Conservation (phyloP, 345 rosid genomes). For the Populus deltoides region DNA sequence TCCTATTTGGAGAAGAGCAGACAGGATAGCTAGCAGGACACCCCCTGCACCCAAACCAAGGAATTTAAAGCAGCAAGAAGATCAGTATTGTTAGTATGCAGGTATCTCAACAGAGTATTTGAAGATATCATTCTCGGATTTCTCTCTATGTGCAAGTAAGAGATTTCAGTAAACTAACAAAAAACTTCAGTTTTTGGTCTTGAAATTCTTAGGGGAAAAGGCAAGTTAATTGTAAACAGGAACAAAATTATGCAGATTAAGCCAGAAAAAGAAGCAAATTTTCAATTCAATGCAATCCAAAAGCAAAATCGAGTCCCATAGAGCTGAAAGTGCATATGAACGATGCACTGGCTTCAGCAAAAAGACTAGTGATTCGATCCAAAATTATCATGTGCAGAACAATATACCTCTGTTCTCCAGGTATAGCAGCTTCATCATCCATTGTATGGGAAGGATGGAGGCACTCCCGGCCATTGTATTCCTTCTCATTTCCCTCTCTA, state of each 20-base stretch:
- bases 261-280: neutral
- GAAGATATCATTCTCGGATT: neutral
- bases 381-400: neutral
- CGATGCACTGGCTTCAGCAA: neutral
- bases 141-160: neutral
- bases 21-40: neutral
- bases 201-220: neutral
- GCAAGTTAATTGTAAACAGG: neutral
- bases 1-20: neutral
- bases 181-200: neutral
- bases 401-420: constrained; percentile 88
- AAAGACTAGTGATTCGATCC: neutral
- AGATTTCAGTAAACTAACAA: neutral
- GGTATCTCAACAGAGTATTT: neutral
- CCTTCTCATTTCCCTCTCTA: constrained; percentile 81
- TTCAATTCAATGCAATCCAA: neutral
- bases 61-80: neutral
- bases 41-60: neutral
- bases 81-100: neutral
- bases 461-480: constrained; percentile 55
- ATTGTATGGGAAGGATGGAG: constrained; percentile 46
- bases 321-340: neutral
- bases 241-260: neutral
- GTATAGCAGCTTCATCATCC: constrained; percentile 71
- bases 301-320: neutral